phyloP scores from a whole-genome alignment of 495 filamentous ascomycete genomes.

The Lentithecium fluviatile region DNA sequence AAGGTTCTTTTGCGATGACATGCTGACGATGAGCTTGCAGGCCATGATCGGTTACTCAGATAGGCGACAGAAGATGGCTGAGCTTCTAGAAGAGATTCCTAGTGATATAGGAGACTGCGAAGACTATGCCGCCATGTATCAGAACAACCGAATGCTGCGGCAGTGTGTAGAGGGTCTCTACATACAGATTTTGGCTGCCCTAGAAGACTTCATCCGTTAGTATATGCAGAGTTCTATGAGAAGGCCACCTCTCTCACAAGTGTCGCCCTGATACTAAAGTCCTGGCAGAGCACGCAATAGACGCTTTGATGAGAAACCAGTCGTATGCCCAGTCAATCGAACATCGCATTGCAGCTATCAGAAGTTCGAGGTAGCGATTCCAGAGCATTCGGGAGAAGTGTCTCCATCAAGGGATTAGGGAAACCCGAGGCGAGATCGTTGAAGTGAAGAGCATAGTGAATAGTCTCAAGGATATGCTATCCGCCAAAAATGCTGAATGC shows the following conservation, averaged over 20 bases:
- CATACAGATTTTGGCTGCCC: background rate
- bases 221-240: background rate
- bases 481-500: too few species aligned
- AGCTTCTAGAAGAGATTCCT: conserved; percentile 7
- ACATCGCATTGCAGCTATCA: background rate
- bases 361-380: background rate
- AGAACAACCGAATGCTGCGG: background rate
- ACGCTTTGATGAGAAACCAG: background rate
- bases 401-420: background rate
- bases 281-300: background rate
- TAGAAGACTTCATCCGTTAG: conserved; percentile 2
- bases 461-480: too few species aligned
- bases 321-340: background rate
- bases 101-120: background rate
- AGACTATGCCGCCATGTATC: background rate
- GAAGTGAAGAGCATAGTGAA: too few species aligned
- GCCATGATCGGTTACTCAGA: conserved; percentile 13
- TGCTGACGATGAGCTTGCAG: too few species aligned
- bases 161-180: background rate
- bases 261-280: background rate
- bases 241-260: background rate
- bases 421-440: background rate
- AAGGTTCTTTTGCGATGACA: too few species aligned
- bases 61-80: conserved; percentile 7
- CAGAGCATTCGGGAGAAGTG: background rate